Base-by-base conservation (phyloP, 768 basidiomycete genomes). In the Crucibulum laeve region DNA sequence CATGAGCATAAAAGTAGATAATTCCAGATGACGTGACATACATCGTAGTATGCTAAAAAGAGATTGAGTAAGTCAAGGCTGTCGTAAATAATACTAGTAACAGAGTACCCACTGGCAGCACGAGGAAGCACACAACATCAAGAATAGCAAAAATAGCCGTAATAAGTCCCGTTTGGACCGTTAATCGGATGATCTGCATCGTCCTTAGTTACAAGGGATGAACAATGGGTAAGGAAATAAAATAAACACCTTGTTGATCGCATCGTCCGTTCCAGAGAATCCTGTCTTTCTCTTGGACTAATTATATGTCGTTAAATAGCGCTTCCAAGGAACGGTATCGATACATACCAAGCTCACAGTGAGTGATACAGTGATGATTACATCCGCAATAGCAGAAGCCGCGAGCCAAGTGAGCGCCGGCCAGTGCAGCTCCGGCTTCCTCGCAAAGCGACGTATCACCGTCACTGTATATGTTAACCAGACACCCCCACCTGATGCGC, bases 381-480 rank as follows among this genome's bases (percentile, higher is more conserved):
- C 49, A 52, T 80, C 79, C 8, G 69, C 67, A 8, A 65, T 56
- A 4, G 69, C 70, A 10, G 74, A 65, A 0, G 69, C 53, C 14
- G 66, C 51, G 23, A 80, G 67, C 77, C 78, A 80, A 1, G 59
- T 44, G 15, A 69, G 56, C 1, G 65, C 64, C 0, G 68, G 56
- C 22, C 42, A 48, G 38, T 66, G 62, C 2, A 66, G 54, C 38
- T 58, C 41, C 13, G 59, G 59, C 46, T 67, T 64, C 39, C 46
- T 42, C 3, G 40, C 23, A 44, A 66, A 68, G 6, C 52, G 35
- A 25, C 51, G 57, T 44, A 66, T 37, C 11, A 53, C 38, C 4
- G 46, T 40, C 19, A 68, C 46, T 36, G 44, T 63, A 32, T 52
- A 42, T 3, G 62, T 54, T 1, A 62, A 59, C 55, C 59, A 65